Evolutionary conservation across 768 basidiomycete genomes (phyloP).

Genomic region (Tulasnella sp.): DNA sequence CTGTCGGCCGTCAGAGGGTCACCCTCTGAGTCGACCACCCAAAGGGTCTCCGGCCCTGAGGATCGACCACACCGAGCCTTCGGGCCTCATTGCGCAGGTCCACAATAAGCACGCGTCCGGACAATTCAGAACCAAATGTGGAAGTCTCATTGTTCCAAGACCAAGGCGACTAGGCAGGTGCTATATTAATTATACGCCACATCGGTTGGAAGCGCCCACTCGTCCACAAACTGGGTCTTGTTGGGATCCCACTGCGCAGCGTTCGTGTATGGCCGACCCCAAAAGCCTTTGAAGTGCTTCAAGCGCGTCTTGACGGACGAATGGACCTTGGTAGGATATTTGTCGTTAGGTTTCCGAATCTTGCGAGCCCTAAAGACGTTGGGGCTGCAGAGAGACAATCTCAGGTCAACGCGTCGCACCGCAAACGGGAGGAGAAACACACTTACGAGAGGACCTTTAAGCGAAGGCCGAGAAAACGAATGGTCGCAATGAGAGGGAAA

Average conservation of each 20-base stretch:
- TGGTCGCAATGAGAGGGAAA: too few relatives aligned
- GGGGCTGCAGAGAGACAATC: not conserved
- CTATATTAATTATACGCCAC: not conserved
- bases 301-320: too few relatives aligned
- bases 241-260: too few relatives aligned
- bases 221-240: too few relatives aligned
- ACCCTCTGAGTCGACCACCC: not conserved
- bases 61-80: not conserved
- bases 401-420: not conserved
- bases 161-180: not conserved
- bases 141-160: not conserved
- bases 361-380: conserved; percentile 14
- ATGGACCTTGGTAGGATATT: conserved; percentile 9
- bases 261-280: too few relatives aligned
- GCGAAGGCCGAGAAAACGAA: not conserved
- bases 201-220: too few relatives aligned
- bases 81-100: conserved; percentile 3
- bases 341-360: conserved; percentile 11
- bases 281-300: too few relatives aligned
- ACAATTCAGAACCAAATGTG: not conserved
- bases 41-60: not conserved
- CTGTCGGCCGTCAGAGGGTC: not conserved
- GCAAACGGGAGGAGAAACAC: too few relatives aligned
- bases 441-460: not conserved
- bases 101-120: not conserved